Evolutionary conservation across 768 basidiomycete genomes (phyloP).

Genomic region (Russula lepida): DNA sequence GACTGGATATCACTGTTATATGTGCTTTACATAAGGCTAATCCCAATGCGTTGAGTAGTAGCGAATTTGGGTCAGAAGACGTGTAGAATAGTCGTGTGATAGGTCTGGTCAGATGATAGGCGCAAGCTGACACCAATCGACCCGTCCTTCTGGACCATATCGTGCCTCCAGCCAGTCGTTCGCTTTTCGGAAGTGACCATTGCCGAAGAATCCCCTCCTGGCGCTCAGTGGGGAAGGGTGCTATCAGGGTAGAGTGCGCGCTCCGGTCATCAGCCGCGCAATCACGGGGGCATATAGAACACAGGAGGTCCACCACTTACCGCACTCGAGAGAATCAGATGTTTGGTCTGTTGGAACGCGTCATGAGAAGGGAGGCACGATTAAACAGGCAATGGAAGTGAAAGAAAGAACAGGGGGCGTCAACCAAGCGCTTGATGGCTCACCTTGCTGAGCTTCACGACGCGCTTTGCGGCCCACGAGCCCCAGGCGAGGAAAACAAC

Average conservation of each 20-base stretch:
- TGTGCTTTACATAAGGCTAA: constrained; percentile 19
- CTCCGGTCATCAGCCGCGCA: constrained; percentile 11
- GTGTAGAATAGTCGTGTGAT: constrained; percentile 4
- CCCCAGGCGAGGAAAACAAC: constrained; percentile 91
- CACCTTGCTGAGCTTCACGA: constrained; percentile 68
- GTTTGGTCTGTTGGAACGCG: constrained; percentile 51
- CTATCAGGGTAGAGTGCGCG: constrained; percentile 27
- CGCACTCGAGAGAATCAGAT: constrained; percentile 68
- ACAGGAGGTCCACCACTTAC: constrained; percentile 36
- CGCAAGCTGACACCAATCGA: constrained; percentile 63
- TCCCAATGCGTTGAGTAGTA: constrained; percentile 13
- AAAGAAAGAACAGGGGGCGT: not conserved
- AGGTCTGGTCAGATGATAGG: constrained; percentile 16
- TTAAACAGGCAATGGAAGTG: not conserved
- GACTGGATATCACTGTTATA: constrained; percentile 18
- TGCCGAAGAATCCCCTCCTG: constrained; percentile 74
- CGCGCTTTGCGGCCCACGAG: constrained; percentile 74
- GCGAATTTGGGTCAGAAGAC: not conserved
- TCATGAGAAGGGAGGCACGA: not conserved
- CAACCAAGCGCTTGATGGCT: constrained; percentile 8
- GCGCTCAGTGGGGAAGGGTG: constrained; percentile 84
- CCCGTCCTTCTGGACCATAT: constrained; percentile 62
- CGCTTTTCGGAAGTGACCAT: constrained; percentile 79
- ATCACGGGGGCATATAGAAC: not conserved
- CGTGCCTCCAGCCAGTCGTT: constrained; percentile 79